A percentile compares a stretch with the other conserved stretches of the same genome.
Evolutionary conservation across 2,329 filamentous ascomycete genomes (phyloP).

Genomic region (Phialocephala subalpina): DNA sequence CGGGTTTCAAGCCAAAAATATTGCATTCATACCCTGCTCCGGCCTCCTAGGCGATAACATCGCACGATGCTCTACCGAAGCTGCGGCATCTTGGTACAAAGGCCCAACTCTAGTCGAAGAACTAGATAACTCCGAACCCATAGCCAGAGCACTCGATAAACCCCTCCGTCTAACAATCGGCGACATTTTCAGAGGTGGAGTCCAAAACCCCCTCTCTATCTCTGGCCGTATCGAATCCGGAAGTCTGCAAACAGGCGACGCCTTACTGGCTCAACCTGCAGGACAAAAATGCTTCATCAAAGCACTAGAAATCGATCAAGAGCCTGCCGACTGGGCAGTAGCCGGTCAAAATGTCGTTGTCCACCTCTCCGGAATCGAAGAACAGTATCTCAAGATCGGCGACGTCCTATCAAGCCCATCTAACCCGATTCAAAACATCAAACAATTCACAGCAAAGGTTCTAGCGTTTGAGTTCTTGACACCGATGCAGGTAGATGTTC

Average conservation of each 20-base stretch:
- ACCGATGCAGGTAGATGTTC: conserved; percentile 89
- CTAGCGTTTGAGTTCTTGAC: conserved; percentile 90
- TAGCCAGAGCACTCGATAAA: conserved; percentile 74
- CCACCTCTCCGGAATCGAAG: conserved; percentile 86
- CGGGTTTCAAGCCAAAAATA: conserved; percentile 82
- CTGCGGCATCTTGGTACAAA: conserved; percentile 77
- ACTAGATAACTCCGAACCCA: conserved; percentile 82
- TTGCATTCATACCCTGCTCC: conserved; percentile 89
- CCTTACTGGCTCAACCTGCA: conserved; percentile 80
- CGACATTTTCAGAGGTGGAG: conserved; percentile 83
- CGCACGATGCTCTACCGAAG: conserved; percentile 62
- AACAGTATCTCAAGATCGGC: conserved; percentile 80
- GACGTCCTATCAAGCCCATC: conserved; percentile 83
- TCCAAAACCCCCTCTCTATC: conserved; percentile 83
- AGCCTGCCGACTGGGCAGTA: conserved; percentile 85
- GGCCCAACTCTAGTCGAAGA: conserved; percentile 83
- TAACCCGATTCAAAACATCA: conserved; percentile 73
- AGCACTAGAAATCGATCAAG: conserved; percentile 78
- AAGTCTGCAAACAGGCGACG: conserved; percentile 84
- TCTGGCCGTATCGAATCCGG: conserved; percentile 88
- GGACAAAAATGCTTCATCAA: conserved; percentile 84
- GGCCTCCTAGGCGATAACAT: conserved; percentile 92
- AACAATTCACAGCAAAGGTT: conserved; percentile 81
- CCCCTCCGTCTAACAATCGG: conserved; percentile 87
- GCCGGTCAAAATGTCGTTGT: conserved; percentile 89